Evolutionary conservation across 768 basidiomycete genomes (phyloP), one percentile per base, ranked within the genome.

Genomic region (Rhodotorula paludigena): DNA sequence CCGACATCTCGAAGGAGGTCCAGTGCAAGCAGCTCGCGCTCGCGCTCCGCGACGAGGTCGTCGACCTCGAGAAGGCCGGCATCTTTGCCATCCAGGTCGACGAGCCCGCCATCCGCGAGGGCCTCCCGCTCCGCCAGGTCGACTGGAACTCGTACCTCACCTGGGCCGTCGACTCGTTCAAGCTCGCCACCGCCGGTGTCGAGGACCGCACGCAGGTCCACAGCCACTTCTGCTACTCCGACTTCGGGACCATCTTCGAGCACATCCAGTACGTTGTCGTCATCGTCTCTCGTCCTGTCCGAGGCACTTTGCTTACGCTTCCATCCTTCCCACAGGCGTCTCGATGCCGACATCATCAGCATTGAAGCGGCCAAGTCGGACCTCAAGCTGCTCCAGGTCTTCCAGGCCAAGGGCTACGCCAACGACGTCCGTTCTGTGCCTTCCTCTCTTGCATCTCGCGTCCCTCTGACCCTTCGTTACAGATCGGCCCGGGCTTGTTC

Each of bases 101-200:
- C 74, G 96, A 99, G 82, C 96, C 96, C 64, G 96, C 96, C 66
- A 96, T 99, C 76, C 93, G 96, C 82, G 96, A 99, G 82, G 96
- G 96, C 80, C 84, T 99, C 63, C 96, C 96, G 74, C 89, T 99
- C 75, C 91, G 96, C 79, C 89, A 88, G 77, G 84, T 86, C 71
- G 96, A 99, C 81, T 98, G 96, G 96, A 87, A 91, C 76, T 85
- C 81, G 76, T 99, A 99, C 84, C 86, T 99, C 80, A 85, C 84
- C 73, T 99, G 96, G 96, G 93, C 96, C 56, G 92, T 97, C 69
- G 92, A 97, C 81, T 96, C 94, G 71, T 99, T 99, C 86, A 92
- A 92, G 81, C 87, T 98, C 70, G 82, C 96, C 57, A 98, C 94
- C 66, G 90, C 96, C 28, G 96, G 94, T 80, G 96, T 98, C 76